phyloP scores from a whole-genome alignment of 2,329 filamentous ascomycete species.

The Aspergillus brasiliensis region DNA sequence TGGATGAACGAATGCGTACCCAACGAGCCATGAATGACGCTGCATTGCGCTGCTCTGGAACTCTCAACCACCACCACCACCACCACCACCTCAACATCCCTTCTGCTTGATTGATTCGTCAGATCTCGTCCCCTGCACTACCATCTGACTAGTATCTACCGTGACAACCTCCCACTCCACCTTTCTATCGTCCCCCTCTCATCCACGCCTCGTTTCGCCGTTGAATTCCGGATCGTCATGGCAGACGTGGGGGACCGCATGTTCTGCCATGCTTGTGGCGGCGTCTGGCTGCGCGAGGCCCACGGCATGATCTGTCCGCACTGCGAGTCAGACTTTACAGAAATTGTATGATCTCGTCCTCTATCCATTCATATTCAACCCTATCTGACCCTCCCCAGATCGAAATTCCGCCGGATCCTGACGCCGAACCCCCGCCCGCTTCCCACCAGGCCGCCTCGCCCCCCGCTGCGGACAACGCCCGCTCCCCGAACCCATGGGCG shows the following conservation, averaged over 20 bases:
- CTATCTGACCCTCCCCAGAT: constrained; percentile 26
- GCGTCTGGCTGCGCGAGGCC: constrained; percentile 77
- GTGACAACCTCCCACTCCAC: not conserved
- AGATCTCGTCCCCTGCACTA: not conserved
- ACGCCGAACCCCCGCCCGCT: constrained; percentile 12
- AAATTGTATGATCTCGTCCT: constrained; percentile 68
- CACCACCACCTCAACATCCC: not conserved
- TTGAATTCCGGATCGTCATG: constrained; percentile 29
- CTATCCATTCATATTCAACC: constrained; percentile 3
- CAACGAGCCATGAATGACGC: constrained; percentile 3
- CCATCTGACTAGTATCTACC: not conserved
- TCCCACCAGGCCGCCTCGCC: constrained; percentile 31
- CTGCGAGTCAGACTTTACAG: constrained; percentile 78
- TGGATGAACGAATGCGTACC: not conserved
- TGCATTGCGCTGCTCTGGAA: not conserved
- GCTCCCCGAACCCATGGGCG: constrained; percentile 36
- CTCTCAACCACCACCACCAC: not conserved
- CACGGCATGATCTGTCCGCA: constrained; percentile 70
- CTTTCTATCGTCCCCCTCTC: not conserved
- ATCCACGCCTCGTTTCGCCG: not conserved
- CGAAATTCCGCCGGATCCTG: constrained; percentile 35
- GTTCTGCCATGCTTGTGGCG: constrained; percentile 78
- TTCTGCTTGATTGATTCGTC: not conserved
- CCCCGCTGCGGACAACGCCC: constrained; percentile 18
- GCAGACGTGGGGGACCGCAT: constrained; percentile 64